Conservation (phyloP, 768 basidiomycete genomes). For the Mycena rebaudengoi region DNA sequence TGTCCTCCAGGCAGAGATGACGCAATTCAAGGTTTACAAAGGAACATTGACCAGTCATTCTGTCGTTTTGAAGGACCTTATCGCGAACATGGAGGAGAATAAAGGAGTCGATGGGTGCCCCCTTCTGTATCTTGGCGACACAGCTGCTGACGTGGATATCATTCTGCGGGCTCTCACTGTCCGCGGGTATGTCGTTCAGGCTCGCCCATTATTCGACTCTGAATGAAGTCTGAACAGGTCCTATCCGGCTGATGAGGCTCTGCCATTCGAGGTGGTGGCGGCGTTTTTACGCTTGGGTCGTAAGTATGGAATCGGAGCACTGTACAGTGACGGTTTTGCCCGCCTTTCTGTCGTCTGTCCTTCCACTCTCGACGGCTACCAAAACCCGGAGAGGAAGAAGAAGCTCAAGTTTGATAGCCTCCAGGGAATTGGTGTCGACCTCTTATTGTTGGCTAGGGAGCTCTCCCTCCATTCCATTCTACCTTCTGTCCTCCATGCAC, state of each 20-base stretch:
- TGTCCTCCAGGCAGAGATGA: not conserved
- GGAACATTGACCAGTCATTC: not conserved
- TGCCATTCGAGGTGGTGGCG: not conserved
- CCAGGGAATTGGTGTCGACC: not conserved
- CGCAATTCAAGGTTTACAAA: constrained; percentile 6
- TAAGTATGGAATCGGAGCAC: not conserved
- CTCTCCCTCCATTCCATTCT: not conserved
- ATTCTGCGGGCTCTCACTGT: not conserved
- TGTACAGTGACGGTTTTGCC: not conserved
- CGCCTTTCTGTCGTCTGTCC: not conserved
- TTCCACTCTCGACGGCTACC: not conserved
- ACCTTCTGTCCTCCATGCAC: too few relatives aligned
- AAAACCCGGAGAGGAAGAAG: not conserved
- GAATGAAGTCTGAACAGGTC: not conserved
- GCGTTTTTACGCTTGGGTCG: not conserved
- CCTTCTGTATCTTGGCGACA: not conserved
- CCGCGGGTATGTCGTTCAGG: not conserved
- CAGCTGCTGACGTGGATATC: not conserved
- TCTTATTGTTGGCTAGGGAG: not conserved
- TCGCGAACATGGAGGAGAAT: not conserved
- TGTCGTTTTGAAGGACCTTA: not conserved
- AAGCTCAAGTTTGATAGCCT: too few relatives aligned
- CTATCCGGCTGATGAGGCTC: not conserved
- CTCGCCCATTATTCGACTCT: too few relatives aligned
- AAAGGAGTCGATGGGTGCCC: constrained; percentile 8